A percentile compares a stretch with the other conserved stretches of the same genome.
phyloP scores from a whole-genome alignment of 495 filamentous ascomycete species.

The Cercophora newfieldiana region DNA sequence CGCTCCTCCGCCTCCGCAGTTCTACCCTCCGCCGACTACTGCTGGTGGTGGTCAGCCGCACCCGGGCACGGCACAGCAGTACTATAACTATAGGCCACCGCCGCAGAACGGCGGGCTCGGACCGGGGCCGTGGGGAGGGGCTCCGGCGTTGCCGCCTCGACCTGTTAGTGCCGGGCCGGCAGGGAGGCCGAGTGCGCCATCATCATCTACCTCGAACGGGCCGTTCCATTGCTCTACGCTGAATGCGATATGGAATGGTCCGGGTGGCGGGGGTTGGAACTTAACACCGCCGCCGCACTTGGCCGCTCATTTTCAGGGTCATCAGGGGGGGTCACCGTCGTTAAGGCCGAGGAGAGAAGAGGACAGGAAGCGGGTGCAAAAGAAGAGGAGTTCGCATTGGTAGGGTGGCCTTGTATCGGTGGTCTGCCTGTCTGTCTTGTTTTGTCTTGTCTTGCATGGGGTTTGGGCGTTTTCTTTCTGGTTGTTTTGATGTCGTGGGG shows the following conservation, averaged over 20 bases:
- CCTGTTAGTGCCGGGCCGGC: constrained; percentile 45
- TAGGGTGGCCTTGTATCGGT: background rate
- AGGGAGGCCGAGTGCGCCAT: background rate
- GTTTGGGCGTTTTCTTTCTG: background rate
- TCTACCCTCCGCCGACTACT: constrained; percentile 9
- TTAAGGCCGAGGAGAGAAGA: constrained; percentile 23
- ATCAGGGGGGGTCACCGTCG: constrained; percentile 18
- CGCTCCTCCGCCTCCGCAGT: constrained; percentile 18
- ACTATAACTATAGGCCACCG: constrained; percentile 22
- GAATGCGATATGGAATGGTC: constrained; percentile 34
- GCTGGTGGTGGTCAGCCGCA: background rate
- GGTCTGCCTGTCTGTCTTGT: background rate
- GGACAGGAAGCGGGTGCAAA: constrained; percentile 39
- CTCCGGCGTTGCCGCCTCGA: constrained; percentile 36
- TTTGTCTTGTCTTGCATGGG: background rate
- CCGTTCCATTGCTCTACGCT: constrained; percentile 28
- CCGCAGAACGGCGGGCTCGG: background rate
- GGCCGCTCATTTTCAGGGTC: constrained; percentile 15
- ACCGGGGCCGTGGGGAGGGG: constrained; percentile 1
- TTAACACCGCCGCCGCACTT: constrained; percentile 22
- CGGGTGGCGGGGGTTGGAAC: constrained; percentile 11
- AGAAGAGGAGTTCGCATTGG: constrained; percentile 49
- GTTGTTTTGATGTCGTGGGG: too few relatives aligned
- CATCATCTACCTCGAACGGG: constrained; percentile 8
- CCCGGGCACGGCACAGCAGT: constrained; percentile 12